Conservation (phyloP, 2,329 filamentous ascomycete genomes). For the Ilyonectria destructans region DNA sequence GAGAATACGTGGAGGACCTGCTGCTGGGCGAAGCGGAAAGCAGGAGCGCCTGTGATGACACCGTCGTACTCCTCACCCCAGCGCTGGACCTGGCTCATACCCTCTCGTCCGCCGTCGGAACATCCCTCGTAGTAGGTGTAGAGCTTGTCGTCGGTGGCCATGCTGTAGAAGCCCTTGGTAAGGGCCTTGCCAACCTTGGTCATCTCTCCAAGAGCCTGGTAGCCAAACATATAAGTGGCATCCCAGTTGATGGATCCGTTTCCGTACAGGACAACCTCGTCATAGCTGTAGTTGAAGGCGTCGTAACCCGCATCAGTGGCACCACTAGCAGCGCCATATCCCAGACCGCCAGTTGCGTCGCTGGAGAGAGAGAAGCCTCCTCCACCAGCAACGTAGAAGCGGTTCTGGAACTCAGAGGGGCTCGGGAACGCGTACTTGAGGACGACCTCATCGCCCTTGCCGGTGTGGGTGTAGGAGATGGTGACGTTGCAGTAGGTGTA, state of each 20-base stretch:
- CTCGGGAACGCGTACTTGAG: slow-evolving; percentile 55
- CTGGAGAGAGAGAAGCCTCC: slow-evolving; percentile 56
- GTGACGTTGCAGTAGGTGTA: slow-evolving; percentile 57
- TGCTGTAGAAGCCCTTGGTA: slow-evolving; percentile 58
- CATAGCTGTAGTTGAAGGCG: slow-evolving; percentile 57
- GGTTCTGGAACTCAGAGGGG: slow-evolving; percentile 59
- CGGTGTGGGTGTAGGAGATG: slow-evolving; percentile 54
- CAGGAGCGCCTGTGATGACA: slow-evolving; percentile 36
- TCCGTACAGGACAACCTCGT: slow-evolving; percentile 59
- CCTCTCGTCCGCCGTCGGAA: slow-evolving; percentile 65
- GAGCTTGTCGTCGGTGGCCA: slow-evolving; percentile 48
- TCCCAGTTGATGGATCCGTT: slow-evolving; percentile 70
- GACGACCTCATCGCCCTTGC: slow-evolving; percentile 52
- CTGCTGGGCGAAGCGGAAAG: slow-evolving; percentile 57
- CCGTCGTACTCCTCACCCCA: slow-evolving; percentile 41
- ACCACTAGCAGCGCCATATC: slow-evolving; percentile 60
- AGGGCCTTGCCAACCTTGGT: slow-evolving; percentile 60
- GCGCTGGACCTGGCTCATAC: slow-evolving; percentile 47
- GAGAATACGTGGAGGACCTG: slow-evolving; percentile 60
- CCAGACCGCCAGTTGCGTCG: slow-evolving; percentile 57
- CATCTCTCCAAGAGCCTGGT: slow-evolving; percentile 68
- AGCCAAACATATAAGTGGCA: slow-evolving; percentile 65
- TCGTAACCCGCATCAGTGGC: slow-evolving; percentile 62
- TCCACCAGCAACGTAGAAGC: slow-evolving; percentile 63
- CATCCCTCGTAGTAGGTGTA: slow-evolving; percentile 70